These are phyloP conservation scores for Ampelocalamus luodianensis DNA, from an alignment of 176 grass and related monocot genomes.

Conservation along the genomic window DNA sequence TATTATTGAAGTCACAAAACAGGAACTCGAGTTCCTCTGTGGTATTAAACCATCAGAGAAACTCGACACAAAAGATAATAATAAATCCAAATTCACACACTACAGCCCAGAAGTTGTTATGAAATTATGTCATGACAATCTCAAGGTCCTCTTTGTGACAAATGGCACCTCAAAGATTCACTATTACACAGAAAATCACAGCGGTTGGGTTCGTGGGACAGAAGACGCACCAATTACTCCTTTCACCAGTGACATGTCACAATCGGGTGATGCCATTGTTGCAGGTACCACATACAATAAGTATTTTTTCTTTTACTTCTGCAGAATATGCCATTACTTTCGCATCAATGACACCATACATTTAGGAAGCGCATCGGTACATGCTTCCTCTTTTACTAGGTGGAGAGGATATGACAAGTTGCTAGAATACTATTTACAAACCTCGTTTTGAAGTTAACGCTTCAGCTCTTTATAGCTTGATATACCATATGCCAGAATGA, in stretches of 20 bases:
- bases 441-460: not conserved
- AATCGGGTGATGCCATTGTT: slow-evolving; percentile 76
- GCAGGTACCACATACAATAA: slow-evolving; percentile 61
- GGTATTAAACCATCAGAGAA: slow-evolving; percentile 56
- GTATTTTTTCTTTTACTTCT: not conserved
- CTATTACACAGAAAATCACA: slow-evolving; percentile 72
- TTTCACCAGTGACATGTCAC: slow-evolving; percentile 79
- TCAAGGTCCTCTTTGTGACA: slow-evolving; percentile 83
- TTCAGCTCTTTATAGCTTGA: not conserved
- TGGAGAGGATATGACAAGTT: not conserved
- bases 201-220: slow-evolving; percentile 66
- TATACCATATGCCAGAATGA: not conserved
- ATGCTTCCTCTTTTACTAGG: slow-evolving; percentile 24
- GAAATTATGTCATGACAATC: slow-evolving; percentile 74
- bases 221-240: slow-evolving; percentile 82
- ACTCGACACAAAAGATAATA: slow-evolving; percentile 42
- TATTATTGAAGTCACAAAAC: slow-evolving; percentile 78
- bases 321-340: not conserved
- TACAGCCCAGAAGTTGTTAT: slow-evolving; percentile 58
- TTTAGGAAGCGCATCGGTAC: not conserved
- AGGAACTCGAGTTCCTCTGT: slow-evolving; percentile 83
- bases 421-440: not conserved
- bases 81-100: slow-evolving; percentile 68
- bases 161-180: slow-evolving; percentile 85
- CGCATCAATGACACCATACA: not conserved